Evolutionary conservation across 306 rosid species (phyloP), one percentile per base, ranked within the genome.

Genomic region (Alnus rubra): DNA sequence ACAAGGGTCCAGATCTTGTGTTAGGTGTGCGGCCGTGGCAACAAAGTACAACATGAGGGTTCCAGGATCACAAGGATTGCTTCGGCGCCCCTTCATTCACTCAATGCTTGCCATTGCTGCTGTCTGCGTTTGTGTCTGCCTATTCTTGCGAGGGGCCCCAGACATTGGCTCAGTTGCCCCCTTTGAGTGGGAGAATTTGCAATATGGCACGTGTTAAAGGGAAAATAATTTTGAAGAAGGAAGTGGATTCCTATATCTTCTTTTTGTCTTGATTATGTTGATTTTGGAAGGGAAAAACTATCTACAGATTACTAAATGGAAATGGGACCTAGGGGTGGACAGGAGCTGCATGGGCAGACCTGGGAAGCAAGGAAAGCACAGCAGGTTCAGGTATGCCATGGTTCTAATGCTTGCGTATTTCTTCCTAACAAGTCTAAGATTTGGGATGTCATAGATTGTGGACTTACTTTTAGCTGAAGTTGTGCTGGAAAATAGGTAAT

Each of bases 61-160:
- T 69, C 84, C 91, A 31, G 92, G 88, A 62, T 83, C 98, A 28
- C 88, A 76, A 59, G 86, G 94, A n/a, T 77, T 88, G 74, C 89
- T 89, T 80, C 92, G 85, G 79, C 88, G 94, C 2, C 91, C 97
- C 15, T 90, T 85, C 67, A 84, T 94, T 84, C 94, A 89, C 85
- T 92, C 97, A 12, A 85, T 94, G 87, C 91, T 94, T 72, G 96
- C 92, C 42, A 84, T 94, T 79, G 96, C 94, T 55, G 98, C 98
- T 9, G 98, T 94, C 33, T 94, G 97, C 68, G 97, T 90, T 2
- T 94, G 97, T 74, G 98, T 94, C n/a, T 92, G 96, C 84, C 73
- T 94, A 74, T 89, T 94, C 84, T 87, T 89, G 76, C 91, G 96
- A 35, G 94, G 97, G 31, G 78, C 82, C 69, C 97, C 98, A 1